These are phyloP conservation scores for Neurospora cerealis DNA, from an alignment of 495 filamentous ascomycete species.

Conservation along the genomic window DNA sequence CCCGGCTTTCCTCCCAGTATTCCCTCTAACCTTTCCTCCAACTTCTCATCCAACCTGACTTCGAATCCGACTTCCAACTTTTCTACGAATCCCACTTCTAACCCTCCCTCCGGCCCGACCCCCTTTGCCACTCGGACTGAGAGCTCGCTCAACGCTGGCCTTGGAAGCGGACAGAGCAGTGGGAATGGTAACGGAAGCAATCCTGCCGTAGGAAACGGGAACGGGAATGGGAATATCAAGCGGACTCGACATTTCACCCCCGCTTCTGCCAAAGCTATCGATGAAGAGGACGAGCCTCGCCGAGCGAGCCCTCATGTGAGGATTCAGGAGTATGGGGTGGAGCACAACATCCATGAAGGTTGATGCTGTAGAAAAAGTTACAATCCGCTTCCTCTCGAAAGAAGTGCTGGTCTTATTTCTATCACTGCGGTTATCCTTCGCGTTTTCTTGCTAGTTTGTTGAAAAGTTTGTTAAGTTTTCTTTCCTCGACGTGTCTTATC, in stretches of 20 bases:
- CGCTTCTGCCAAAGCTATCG: slow-evolving; percentile 29
- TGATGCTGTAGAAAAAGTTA: background rate
- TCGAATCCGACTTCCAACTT: background rate
- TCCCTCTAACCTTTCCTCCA: background rate
- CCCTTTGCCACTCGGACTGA: background rate
- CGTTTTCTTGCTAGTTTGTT: background rate
- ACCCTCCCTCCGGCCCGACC: background rate
- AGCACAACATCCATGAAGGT: background rate
- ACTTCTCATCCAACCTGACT: background rate
- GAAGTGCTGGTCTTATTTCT: background rate
- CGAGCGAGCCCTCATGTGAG: slow-evolving; percentile 21
- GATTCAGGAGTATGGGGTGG: background rate
- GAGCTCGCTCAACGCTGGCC: background rate
- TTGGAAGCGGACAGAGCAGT: background rate
- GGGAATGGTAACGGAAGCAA: background rate
- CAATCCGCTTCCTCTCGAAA: background rate
- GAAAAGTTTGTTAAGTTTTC: background rate
- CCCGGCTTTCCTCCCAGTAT: background rate
- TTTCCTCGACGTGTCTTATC: background rate
- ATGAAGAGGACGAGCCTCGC: slow-evolving; percentile 28
- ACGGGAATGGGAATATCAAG: slow-evolving; percentile 16
- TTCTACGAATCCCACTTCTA: background rate
- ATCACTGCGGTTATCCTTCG: background rate
- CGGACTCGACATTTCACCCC: slow-evolving; percentile 36
- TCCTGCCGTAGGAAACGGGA: background rate